A percentile compares a stretch with the other conserved stretches of the same genome.
phyloP scores from a whole-genome alignment of 2,329 filamentous ascomycete species.

The Epichloe baconii region DNA sequence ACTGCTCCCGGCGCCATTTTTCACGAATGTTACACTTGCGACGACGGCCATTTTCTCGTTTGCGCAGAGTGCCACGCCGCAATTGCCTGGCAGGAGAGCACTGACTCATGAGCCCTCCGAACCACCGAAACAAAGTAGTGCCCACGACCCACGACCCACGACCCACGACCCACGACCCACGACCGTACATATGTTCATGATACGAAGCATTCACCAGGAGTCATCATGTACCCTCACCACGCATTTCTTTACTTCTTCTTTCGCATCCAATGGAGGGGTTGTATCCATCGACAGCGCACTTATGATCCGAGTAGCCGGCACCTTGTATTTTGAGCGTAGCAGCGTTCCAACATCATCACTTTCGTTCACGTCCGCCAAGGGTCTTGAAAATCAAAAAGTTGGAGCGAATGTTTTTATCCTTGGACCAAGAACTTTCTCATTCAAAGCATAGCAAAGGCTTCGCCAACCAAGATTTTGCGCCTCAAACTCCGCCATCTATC shows the following conservation, averaged over 20 bases:
- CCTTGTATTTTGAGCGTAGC: too few relatives aligned
- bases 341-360: too few relatives aligned
- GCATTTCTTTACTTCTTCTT: not conserved
- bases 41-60: conserved; percentile 7
- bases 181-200: not conserved
- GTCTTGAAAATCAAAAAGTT: too few relatives aligned
- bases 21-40: conserved; percentile 6
- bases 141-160: not conserved
- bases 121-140: not conserved
- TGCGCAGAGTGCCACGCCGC: conserved; percentile 4
- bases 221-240: not conserved
- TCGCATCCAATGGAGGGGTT: not conserved
- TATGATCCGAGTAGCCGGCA: not conserved
- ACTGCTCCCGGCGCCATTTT: not conserved
- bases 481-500: not conserved
- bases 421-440: too few relatives aligned
- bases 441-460: not conserved
- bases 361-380: too few relatives aligned
- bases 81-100: not conserved
- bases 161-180: not conserved
- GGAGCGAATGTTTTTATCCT: too few relatives aligned
- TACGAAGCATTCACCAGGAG: not conserved
- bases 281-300: not conserved
- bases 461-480: not conserved
- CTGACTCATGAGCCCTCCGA: too few relatives aligned